Conservation (phyloP, 345 rosid genomes). For the Clarkia xantiana region DNA sequence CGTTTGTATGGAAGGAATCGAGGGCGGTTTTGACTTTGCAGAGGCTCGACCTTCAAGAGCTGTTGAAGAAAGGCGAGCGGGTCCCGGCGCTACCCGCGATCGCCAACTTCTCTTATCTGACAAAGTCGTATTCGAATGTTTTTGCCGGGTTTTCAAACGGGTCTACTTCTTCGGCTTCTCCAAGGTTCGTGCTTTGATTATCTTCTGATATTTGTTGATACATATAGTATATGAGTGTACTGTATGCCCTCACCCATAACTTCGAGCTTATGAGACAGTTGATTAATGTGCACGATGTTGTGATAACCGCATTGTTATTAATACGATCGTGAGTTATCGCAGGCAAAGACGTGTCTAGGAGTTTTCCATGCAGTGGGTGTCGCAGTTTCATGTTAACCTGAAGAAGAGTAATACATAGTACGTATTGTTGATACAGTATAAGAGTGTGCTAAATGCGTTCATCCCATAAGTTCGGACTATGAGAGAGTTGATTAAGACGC, state of each 20-base stretch:
- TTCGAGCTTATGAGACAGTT: too few species aligned
- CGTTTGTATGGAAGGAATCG: slow-evolving; percentile 78
- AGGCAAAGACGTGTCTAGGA: slow-evolving; percentile 25
- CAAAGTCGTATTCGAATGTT: slow-evolving; percentile 71
- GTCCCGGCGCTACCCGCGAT: slow-evolving; percentile 49
- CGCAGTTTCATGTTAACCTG: too few species aligned
- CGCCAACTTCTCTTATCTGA: slow-evolving; percentile 58
- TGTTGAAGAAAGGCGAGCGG: slow-evolving; percentile 60
- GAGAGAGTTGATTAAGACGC: too few species aligned
- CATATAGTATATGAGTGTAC: too few species aligned
- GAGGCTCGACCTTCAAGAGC: slow-evolving; percentile 51
- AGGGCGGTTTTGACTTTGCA: slow-evolving; percentile 55
- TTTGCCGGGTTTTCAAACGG: slow-evolving; percentile 43
- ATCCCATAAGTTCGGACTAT: too few species aligned
- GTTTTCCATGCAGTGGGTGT: neutral
- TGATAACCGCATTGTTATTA: neutral
- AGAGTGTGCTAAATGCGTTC: too few species aligned
- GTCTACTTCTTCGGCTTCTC: slow-evolving; percentile 25
- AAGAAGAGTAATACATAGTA: too few species aligned
- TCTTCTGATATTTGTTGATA: neutral
- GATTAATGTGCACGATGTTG: too few species aligned
- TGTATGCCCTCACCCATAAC: too few species aligned
- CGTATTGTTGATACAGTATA: too few species aligned
- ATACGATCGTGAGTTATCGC: slow-evolving; percentile 4
- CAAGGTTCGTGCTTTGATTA: slow-evolving; percentile 23